phyloP scores from a whole-genome alignment of 495 filamentous ascomycete genomes.

The Rhizodiscina lignyota region DNA sequence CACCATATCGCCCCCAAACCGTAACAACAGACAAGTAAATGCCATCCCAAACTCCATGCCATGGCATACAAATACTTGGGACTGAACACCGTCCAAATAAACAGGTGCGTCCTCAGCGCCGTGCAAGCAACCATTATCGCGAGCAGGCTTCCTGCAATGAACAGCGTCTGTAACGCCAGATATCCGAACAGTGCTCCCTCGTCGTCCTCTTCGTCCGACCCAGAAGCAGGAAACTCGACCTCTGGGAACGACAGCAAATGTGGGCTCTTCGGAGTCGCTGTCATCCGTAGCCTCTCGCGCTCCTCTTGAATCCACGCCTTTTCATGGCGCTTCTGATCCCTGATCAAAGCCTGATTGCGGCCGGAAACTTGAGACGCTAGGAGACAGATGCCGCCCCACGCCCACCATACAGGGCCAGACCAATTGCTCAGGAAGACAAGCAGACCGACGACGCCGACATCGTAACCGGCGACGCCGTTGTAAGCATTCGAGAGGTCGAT shows the following conservation, averaged over 20 bases:
- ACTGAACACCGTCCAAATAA: conserved; percentile 97
- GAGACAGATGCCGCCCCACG: conserved; percentile 18
- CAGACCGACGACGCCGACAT: conserved; percentile 45
- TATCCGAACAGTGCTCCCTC: conserved; percentile 25
- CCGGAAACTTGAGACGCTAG: conserved; percentile 1
- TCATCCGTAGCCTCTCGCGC: not conserved
- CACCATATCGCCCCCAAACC: too few species aligned
- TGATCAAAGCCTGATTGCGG: not conserved
- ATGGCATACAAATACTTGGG: conserved; percentile 89
- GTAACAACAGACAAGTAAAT: conserved; percentile 42
- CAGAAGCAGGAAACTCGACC: too few species aligned
- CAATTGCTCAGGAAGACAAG: conserved; percentile 83
- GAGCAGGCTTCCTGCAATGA: conserved; percentile 37
- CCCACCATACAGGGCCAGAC: conserved; percentile 84
- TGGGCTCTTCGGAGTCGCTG: not conserved
- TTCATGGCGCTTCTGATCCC: not conserved
- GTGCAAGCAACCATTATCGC: conserved; percentile 85
- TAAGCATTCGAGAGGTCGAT: conserved; percentile 35
- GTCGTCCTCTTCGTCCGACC: not conserved
- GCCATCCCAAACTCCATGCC: conserved; percentile 71
- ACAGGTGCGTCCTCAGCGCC: conserved; percentile 69
- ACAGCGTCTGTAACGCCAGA: conserved; percentile 46
- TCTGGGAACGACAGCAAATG: too few species aligned
- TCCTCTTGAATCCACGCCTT: not conserved
- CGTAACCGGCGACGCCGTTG: conserved; percentile 34